These are phyloP conservation scores for Cantharellus anzutake DNA, from an alignment of 768 basidiomycete species.

Conservation along the genomic window DNA sequence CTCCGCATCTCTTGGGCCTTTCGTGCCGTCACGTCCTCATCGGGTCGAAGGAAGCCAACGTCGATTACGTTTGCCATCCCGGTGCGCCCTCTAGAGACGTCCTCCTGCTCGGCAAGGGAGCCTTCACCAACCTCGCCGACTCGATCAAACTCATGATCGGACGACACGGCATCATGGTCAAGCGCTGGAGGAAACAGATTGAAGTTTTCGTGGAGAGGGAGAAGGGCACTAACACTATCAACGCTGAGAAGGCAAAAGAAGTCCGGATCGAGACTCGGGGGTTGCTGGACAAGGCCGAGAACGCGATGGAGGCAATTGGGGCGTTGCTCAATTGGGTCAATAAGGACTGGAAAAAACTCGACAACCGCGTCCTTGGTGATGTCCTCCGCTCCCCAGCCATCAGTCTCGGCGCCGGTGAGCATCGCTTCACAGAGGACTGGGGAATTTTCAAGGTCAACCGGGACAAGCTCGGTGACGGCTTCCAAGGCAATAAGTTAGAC, in stretches of 20 bases:
- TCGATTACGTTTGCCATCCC: neutral
- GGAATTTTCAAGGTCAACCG: slow-evolving; percentile 11
- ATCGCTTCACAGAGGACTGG: slow-evolving; percentile 13
- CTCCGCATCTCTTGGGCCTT: slow-evolving; percentile 1
- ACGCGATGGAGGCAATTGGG: slow-evolving; percentile 10
- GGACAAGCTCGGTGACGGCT: slow-evolving; percentile 5
- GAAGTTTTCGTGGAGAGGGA: neutral
- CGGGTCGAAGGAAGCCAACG: slow-evolving; percentile 6
- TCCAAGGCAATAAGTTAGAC: slow-evolving; percentile 12
- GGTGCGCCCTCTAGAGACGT: slow-evolving; percentile 3
- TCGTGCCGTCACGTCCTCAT: neutral
- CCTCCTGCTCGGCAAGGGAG: slow-evolving; percentile 10
- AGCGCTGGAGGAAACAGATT: slow-evolving; percentile 1
- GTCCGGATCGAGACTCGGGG: slow-evolving; percentile 5
- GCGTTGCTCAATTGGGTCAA: slow-evolving; percentile 9
- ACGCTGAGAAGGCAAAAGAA: slow-evolving; percentile 1
- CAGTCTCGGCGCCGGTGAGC: slow-evolving; percentile 6
- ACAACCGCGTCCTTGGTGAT: slow-evolving; percentile 13
- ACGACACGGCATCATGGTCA: neutral
- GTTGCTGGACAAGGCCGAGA: slow-evolving; percentile 5
- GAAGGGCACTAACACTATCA: neutral
- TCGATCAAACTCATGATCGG: slow-evolving; percentile 7
- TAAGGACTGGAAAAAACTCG: slow-evolving; percentile 13
- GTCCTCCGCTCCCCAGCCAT: slow-evolving; percentile 13
- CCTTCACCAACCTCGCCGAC: slow-evolving; percentile 3